Evolutionary conservation across 371 early-diverging fungal genomes (phyloP).

Genomic region (Entomophthora muscae): DNA sequence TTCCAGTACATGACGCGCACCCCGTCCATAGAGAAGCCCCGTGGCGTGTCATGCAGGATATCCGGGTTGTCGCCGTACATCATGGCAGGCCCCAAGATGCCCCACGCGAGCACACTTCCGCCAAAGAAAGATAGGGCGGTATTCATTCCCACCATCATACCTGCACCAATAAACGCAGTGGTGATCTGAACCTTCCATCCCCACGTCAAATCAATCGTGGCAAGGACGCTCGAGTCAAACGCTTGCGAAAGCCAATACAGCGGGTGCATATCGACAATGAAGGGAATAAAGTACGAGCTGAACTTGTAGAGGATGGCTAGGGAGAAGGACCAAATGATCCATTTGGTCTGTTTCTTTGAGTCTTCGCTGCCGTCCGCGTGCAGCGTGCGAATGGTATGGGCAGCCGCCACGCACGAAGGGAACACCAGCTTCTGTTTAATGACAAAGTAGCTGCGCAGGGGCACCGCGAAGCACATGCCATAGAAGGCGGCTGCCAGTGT

Average conservation of each 20-base stretch:
- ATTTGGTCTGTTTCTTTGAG: slow-evolving; percentile 15
- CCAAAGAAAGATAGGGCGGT: slow-evolving; percentile 36
- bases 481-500: slow-evolving; percentile 46
- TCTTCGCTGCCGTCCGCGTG: slow-evolving; percentile 33
- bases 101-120: slow-evolving; percentile 32
- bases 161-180: slow-evolving; percentile 32
- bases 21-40: slow-evolving; percentile 19
- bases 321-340: slow-evolving; percentile 8
- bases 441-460: slow-evolving; percentile 48
- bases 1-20: slow-evolving; percentile 30
- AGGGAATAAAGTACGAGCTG: slow-evolving; percentile 26
- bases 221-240: slow-evolving; percentile 20
- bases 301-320: slow-evolving; percentile 13
- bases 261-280: slow-evolving; percentile 33
- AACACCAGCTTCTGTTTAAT: slow-evolving; percentile 51
- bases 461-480: slow-evolving; percentile 60
- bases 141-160: slow-evolving; percentile 38
- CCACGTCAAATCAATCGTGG: slow-evolving; percentile 17
- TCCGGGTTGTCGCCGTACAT: slow-evolving; percentile 12
- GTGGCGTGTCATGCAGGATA: slow-evolving; percentile 19
- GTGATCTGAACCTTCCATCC: slow-evolving; percentile 9
- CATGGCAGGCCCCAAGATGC: slow-evolving; percentile 25
- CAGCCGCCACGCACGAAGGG: slow-evolving; percentile 53
- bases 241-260: slow-evolving; percentile 36
- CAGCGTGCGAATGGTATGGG: slow-evolving; percentile 43